Evolutionary conservation across 2,329 filamentous ascomycete species (phyloP).

Genomic region (Dryadomyces quercus-mongolicae): DNA sequence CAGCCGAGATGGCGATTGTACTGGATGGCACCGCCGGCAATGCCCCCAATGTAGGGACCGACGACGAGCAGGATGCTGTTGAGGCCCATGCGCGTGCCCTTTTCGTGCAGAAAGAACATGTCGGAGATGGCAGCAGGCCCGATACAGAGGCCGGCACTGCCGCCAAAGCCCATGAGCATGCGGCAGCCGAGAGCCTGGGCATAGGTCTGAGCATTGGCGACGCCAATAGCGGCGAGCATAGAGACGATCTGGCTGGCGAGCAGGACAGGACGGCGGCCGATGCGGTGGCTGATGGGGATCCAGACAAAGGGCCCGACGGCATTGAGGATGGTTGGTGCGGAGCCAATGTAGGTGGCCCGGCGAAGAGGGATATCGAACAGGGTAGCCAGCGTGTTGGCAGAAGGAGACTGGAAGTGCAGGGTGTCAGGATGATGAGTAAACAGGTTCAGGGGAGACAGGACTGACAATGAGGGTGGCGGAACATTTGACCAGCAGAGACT

Average conservation of each 20-base stretch:
- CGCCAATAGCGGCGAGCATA: conserved; percentile 8
- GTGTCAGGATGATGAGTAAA: no score
- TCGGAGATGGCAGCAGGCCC: neutral
- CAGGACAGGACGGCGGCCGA: conserved; percentile 12
- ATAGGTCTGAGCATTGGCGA: conserved; percentile 8
- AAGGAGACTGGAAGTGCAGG: neutral
- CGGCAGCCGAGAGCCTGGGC: neutral
- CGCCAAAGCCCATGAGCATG: neutral
- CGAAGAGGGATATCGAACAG: neutral
- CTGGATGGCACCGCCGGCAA: neutral
- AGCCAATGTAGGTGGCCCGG: conserved; percentile 11
- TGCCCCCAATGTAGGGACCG: neutral
- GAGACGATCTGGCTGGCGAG: conserved; percentile 9
- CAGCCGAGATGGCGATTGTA: neutral
- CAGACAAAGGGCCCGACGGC: conserved; percentile 10
- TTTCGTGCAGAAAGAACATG: neutral
- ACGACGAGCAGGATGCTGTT: neutral
- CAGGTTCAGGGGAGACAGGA: neutral
- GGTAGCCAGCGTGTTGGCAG: neutral
- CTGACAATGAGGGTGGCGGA: neutral
- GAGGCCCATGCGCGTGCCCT: neutral
- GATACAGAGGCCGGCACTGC: neutral
- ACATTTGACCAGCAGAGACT: neutral
- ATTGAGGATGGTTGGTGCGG: conserved; percentile 8
- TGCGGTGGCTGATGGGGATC: conserved; percentile 11